Conservation (phyloP, 768 basidiomycete species). For the Naganishia friedmannii region DNA sequence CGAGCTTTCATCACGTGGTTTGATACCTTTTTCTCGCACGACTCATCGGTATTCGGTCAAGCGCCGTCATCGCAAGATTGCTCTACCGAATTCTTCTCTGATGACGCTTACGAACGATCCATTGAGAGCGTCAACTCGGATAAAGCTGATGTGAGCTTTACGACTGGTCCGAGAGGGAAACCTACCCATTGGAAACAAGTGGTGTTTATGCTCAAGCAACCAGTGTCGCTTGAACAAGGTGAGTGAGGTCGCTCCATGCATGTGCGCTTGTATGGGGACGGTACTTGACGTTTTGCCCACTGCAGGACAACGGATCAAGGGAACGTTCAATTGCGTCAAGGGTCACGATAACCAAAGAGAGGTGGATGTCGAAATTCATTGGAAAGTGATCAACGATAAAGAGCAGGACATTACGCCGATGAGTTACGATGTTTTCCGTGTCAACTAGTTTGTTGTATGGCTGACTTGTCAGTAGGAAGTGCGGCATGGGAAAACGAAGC, state of each 20-base stretch:
- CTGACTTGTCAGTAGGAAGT: not conserved
- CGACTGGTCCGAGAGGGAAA: slow-evolving; percentile 80
- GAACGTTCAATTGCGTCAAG: slow-evolving; percentile 81
- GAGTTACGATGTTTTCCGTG: slow-evolving; percentile 19
- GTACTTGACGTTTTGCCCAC: slow-evolving; percentile 2
- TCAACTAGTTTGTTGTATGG: slow-evolving; percentile 9
- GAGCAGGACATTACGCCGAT: slow-evolving; percentile 8
- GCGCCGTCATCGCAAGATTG: slow-evolving; percentile 61
- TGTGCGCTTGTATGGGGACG: not conserved
- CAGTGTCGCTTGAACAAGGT: slow-evolving; percentile 75
- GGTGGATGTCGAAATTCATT: slow-evolving; percentile 87
- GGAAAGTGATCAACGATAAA: slow-evolving; percentile 13
- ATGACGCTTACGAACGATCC: slow-evolving; percentile 37
- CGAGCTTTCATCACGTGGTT: slow-evolving; percentile 78
- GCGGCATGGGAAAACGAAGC: not conserved
- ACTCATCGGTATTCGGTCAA: slow-evolving; percentile 53
- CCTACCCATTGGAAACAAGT: slow-evolving; percentile 98
- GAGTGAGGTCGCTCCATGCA: slow-evolving; percentile 35
- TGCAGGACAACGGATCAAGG: slow-evolving; percentile 70
- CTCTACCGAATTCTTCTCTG: slow-evolving; percentile 52
- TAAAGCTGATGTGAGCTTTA: slow-evolving; percentile 56
- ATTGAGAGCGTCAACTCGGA: slow-evolving; percentile 28
- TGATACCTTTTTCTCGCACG: slow-evolving; percentile 80
- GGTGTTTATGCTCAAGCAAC: slow-evolving; percentile 75
- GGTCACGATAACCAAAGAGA: slow-evolving; percentile 77